Base-by-base conservation (phyloP, 257 asterid genomes). In the Misopates orontium region DNA sequence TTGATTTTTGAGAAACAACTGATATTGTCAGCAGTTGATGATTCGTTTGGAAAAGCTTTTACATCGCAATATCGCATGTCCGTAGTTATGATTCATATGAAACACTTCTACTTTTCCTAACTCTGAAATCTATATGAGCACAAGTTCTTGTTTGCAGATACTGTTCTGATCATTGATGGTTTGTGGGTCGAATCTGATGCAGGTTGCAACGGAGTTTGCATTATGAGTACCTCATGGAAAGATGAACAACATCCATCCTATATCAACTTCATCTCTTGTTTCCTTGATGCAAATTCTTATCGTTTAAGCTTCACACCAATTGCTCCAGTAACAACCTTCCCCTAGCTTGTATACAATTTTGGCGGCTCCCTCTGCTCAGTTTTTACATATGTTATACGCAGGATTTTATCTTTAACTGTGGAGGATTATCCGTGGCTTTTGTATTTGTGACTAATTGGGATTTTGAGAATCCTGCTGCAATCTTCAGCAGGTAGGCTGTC, bases 321-420 rank as follows among this genome's bases (percentile, higher is more conserved):
- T 72, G 83, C 85, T 70, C 99, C 97, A n/a, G 99, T 94, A 80
- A 64, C 23, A 57, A 52, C 71, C 62, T 71, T 61, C 36, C n/a
- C 57, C 60, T 70, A 50, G 36, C 69, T 70, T 22, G 20, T 56
- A 31, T 53, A 66, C 32, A 32, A 45, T 47, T 68, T 24, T 4
- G 36, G 36, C 13, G 24, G 22, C 8, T 47, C 70, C 15, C 56
- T 56, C 42, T 36, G 25, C 63, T 64, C 18, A 45, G 45, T 24
- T 31, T 58, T 61, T 50, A 28, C 12, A 36, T 54, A 61, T 63
- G 68, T 56, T 71, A 42, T 63, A 68, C 75, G 80, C 95, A 90
- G 99, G 99, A 94, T 76, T 88, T 94, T 78, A 94, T 94, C 75
- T 90, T 90, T 44, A 94, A 85, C 77, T 88, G 95, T 66, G 95